These are phyloP conservation scores for Naganishia randhawae DNA, from an alignment of 768 basidiomycete species.

Conservation along the genomic window DNA sequence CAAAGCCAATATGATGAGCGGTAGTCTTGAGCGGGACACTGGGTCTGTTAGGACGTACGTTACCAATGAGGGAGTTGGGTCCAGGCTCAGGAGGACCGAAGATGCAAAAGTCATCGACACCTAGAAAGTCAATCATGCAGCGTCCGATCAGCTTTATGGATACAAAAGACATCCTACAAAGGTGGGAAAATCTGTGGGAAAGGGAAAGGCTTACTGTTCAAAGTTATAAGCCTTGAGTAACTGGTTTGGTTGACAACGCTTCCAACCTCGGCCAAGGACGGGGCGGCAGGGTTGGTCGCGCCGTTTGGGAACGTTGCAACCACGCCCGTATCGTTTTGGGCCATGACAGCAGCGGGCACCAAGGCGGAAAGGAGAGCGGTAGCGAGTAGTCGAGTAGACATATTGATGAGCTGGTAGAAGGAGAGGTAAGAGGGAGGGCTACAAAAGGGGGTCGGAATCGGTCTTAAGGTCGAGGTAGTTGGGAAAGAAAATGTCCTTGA, in stretches of 20 bases:
- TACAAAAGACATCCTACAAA: too few relatives aligned
- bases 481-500: slow-evolving; percentile 7
- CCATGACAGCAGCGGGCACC: slow-evolving; percentile 12
- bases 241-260: slow-evolving; percentile 50
- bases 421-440: not conserved
- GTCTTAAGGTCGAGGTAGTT: not conserved
- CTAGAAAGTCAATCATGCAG: too few relatives aligned
- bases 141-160: too few relatives aligned
- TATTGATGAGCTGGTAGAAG: not conserved
- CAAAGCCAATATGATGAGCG: not conserved
- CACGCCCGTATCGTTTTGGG: slow-evolving; percentile 29
- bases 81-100: slow-evolving; percentile 30
- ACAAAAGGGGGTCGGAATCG: not conserved
- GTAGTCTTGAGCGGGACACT: not conserved
- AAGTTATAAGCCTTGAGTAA: slow-evolving; percentile 43
- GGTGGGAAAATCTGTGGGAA: too few relatives aligned
- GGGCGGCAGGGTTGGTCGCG: slow-evolving; percentile 44
- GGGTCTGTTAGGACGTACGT: not conserved
- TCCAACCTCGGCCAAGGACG: slow-evolving; percentile 37
- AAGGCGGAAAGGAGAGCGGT: slow-evolving; percentile 13
- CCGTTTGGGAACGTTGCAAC: slow-evolving; percentile 43
- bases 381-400: slow-evolving; percentile 10
- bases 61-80: slow-evolving; percentile 22
- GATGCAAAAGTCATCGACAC: slow-evolving; percentile 47
- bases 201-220: slow-evolving; percentile 38